Base-by-base conservation (phyloP, 306 rosid species). In the Lagenaria siceraria region DNA sequence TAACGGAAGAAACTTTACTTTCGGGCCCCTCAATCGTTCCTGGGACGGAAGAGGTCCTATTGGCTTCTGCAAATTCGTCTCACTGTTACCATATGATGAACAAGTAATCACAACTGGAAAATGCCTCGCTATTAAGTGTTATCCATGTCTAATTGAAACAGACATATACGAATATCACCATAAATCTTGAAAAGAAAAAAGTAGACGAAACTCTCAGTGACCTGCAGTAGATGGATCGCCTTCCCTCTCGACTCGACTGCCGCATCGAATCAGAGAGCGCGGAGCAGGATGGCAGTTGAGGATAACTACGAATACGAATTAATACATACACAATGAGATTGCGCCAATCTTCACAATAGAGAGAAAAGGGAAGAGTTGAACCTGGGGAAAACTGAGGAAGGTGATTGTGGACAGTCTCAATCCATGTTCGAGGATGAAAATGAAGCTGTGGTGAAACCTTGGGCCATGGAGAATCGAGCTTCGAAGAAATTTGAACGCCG, bases 1-100 rank as follows among this genome's bases (percentile, higher is more conserved):
- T 88, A 79, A 88, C 81, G 6, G 98, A 88, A 36, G 99, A 85
- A 46, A 24, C 82, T 88, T 81, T 84, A 76, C 73, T 58, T 72
- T 86, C 85, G 1, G 66, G 74, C 55, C 61, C 91, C 80, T 83
- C 80, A 27, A 82, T 36, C 70, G 79, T 83, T 33, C 77, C 77
- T 21, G 81, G 78, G 58, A 51, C 10, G 7, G 72, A 75, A 77
- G 82, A 82, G 35, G 22, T 71, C 24, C 81, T 85, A 82, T 87
- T 80, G 19, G 81, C 83, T 78, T 83, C 91, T 88, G 87, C 81
- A 81, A n/a, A 75, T 78, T 68, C 71, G 65, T 46, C 15, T 78
- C 74, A 76, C 61, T 51, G 77, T 51, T 69, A 69, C 54, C 75
- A 36, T 64, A 64, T 64, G 48, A 64, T 35, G 24, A 64, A 64